These are phyloP conservation scores for Erysimum cheiranthoides DNA, from an alignment of 345 rosid genomes.

Conservation along the genomic window DNA sequence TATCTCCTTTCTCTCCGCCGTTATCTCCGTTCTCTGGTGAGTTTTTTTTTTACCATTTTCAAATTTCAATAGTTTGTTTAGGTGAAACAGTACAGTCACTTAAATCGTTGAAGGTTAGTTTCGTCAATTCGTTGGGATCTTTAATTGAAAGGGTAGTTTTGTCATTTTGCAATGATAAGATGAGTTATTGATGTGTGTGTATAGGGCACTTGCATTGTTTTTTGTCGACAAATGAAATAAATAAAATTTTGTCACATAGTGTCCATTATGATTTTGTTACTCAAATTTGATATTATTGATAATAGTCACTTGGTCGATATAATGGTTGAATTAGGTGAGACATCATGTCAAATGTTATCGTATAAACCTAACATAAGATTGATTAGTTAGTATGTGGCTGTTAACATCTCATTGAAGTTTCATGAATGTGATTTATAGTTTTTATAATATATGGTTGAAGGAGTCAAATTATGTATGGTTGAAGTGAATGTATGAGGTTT, in stretches of 20 bases:
- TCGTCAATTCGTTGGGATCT: conserved; percentile 26
- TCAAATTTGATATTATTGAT: background rate
- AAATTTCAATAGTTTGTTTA: background rate
- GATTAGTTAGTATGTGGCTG: background rate
- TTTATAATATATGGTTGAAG: background rate
- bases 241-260: conserved; percentile 9
- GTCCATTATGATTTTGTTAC: conserved; percentile 2
- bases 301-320: background rate
- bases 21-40: conserved; percentile 85
- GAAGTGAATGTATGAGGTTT: conserved; percentile 16
- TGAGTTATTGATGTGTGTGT: background rate
- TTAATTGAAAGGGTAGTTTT: conserved; percentile 15
- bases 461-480: background rate
- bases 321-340: conserved; percentile 11
- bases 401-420: background rate
- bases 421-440: background rate
- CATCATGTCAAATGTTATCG: conserved; percentile 18
- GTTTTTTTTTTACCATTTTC: conserved; percentile 11
- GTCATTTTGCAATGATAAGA: conserved; percentile 21
- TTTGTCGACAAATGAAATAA: background rate
- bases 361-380: background rate
- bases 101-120: conserved; percentile 43
- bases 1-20: conserved; percentile 80
- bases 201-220: background rate
- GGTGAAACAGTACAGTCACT: conserved; percentile 24